Evolutionary conservation across 495 filamentous ascomycete genomes (phyloP), one percentile per base, ranked within the genome.

Genomic region (Penicillium goetzii): DNA sequence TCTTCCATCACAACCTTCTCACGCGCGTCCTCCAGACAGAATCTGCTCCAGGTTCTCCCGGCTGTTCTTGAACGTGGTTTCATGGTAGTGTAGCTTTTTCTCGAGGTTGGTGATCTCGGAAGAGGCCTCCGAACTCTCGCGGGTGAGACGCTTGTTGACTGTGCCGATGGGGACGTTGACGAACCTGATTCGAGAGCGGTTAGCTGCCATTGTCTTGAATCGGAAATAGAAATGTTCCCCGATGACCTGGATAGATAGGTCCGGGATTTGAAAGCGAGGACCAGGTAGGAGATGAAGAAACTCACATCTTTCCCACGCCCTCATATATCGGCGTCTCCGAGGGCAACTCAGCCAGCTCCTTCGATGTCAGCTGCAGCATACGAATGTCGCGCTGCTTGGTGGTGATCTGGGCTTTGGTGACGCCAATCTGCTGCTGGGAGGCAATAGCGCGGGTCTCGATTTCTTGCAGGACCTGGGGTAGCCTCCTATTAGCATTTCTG

Each of bases 241-340:
- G 28, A 15, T 9, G 28, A n/a, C 12, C 23, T 26, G 19, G 32
- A 1, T 28, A 17, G 9, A 33, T 4, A 32, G 30, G 9, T 32
- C 30, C 5, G 30, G 9, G 30, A 8, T 1, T 0, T 51, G 17
- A 36, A 36, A 23, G 52, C 17, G n/a, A 34, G 33, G 32, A 15
- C 0, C 8, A 12, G 30, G 4, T 4, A 26, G n/a, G 25, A 10
- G n/a, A 12, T 12, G 30, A 3, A 14, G 36, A 34, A 26, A 76
- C 90, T 73, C 74, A 97, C 95, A 99, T 97, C 81, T 97, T 97
- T 25, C 95, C 95, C 6, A 97, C 90, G 2, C 94, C 94, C 74
- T 97, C 94, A 67, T 97, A 99, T 11, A 97, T 87, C 21, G 86
- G 87, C 0, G 93, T 97, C 41, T 88, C 84, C 40, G 84, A 79